Evolutionary conservation across 257 asterid genomes (phyloP), one percentile per base, ranked within the genome.

Genomic region (Sherardia arvensis): DNA sequence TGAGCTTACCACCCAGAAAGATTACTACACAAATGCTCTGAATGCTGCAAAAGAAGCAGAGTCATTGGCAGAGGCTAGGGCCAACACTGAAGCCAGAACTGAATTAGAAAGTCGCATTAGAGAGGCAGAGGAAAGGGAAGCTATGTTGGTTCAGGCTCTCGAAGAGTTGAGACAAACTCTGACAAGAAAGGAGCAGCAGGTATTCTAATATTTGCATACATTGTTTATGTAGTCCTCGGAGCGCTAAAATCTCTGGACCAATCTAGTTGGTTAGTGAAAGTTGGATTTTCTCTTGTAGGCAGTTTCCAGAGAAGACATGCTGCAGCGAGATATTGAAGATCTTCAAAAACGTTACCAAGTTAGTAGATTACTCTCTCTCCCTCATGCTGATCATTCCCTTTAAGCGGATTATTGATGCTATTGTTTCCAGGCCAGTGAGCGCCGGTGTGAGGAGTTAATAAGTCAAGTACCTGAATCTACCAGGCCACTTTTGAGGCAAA

Each of bases 391-490:
- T 17, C 26, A 29, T 30, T 58, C n/a, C 22, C 45, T n/a, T 65
- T 28, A 51, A 18, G 27, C 62, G 36, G 43, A 58, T 38, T 27
- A 23, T 55, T 57, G 43, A 33, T 26, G 27, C 64, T 48, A 54
- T 73, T 69, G 47, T 79, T 58, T 65, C 67, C 49, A 93, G 99
- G 96, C 95, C 59, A 93, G 97, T 76, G 99, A 93, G 68, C 94
- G 95, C 59, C 80, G 99, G 69, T 93, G 95, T 65, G 99, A 93
- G 84, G 99, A 93, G 87, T 79, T 93, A 78, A 78, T 93, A 67
- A 85, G 94, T 0, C 97, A 93, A 80, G 97, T 93, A 78, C 99
- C 99, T 43, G 99, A 93, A 61, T 93, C 99, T 61, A 93, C 99
- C 53, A 84, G 99, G 64, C 99, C 99, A 58, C 99, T 93, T 75